phyloP scores from a whole-genome alignment of 2,329 filamentous ascomycete species.

The Apiospora pterosperma region DNA sequence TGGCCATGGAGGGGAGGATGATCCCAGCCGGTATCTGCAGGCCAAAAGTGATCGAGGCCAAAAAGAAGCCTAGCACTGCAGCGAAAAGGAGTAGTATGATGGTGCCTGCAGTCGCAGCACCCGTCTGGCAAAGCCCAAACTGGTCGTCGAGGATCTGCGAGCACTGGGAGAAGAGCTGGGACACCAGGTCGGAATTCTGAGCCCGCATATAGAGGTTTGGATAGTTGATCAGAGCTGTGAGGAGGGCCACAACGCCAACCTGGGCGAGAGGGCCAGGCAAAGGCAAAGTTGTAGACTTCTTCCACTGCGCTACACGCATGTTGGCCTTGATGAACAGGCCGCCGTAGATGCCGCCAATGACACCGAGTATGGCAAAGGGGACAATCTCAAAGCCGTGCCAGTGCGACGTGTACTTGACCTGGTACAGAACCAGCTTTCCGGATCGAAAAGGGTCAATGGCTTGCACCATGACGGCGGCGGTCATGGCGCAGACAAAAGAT shows the following conservation, averaged over 20 bases:
- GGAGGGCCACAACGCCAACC: slow-evolving; percentile 72
- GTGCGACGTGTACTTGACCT: slow-evolving; percentile 85
- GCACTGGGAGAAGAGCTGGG: slow-evolving; percentile 89
- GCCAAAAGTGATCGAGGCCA: slow-evolving; percentile 87
- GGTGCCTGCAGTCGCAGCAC: slow-evolving; percentile 76
- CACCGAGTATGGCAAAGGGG: slow-evolving; percentile 81
- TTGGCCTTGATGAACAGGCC: slow-evolving; percentile 94
- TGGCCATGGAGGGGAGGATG: slow-evolving; percentile 92
- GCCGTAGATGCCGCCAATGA: slow-evolving; percentile 90
- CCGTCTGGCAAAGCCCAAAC: slow-evolving; percentile 86
- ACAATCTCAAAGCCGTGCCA: slow-evolving; percentile 96
- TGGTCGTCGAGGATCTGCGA: slow-evolving; percentile 77
- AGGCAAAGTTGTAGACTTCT: slow-evolving; percentile 58
- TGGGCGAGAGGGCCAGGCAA: slow-evolving; percentile 74
- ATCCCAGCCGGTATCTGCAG: slow-evolving; percentile 94
- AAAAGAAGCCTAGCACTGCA: slow-evolving; percentile 76
- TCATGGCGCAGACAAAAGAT: slow-evolving; percentile 98
- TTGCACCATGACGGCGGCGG: slow-evolving; percentile 91
- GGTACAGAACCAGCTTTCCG: slow-evolving; percentile 92
- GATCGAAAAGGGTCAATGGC: slow-evolving; percentile 92
- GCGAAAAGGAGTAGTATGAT: slow-evolving; percentile 81
- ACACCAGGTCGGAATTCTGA: slow-evolving; percentile 87
- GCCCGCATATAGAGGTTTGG: slow-evolving; percentile 96
- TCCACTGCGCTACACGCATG: slow-evolving; percentile 80
- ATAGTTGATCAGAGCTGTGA: slow-evolving; percentile 89